Evolutionary conservation across 108 stramenopile species (phyloP).

Genomic region (Nitzschia sp.): DNA sequence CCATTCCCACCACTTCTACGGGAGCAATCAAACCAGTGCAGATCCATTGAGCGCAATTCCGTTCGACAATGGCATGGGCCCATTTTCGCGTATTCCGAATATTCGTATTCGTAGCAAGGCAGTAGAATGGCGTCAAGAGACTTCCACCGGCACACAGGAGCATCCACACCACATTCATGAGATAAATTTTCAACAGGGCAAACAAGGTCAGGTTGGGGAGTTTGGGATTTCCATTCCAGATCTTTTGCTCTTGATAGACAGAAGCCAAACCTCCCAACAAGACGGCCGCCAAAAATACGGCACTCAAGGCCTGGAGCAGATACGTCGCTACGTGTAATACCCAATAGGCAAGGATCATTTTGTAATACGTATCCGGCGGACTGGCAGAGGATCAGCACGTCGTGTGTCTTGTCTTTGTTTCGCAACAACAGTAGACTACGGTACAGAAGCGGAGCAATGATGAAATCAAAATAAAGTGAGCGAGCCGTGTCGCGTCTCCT

Average conservation of each 20-base stretch:
- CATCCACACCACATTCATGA: constrained; percentile 79
- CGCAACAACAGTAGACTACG: too few species aligned
- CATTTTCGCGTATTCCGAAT: constrained; percentile 31
- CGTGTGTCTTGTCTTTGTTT: too few species aligned
- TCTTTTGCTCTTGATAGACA: constrained; percentile 68
- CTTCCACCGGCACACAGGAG: constrained; percentile 45
- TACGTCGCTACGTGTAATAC: too few species aligned
- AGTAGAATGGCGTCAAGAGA: constrained; percentile 47
- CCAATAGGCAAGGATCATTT: too few species aligned
- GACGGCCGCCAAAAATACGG: constrained; percentile 4
- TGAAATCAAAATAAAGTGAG: too few species aligned
- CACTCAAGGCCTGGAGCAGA: neutral
- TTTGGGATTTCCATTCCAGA: constrained; percentile 60
- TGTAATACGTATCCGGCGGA: too few species aligned
- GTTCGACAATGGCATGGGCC: constrained; percentile 39
- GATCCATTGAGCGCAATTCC: constrained; percentile 29
- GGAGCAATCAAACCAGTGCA: constrained; percentile 40
- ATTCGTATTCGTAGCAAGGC: constrained; percentile 16
- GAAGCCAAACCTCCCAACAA: constrained; percentile 20
- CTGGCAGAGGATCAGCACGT: too few species aligned
- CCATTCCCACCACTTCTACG: constrained; percentile 55
- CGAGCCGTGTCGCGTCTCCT: too few species aligned
- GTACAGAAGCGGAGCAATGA: too few species aligned
- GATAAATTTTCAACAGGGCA: constrained; percentile 59
- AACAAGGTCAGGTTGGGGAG: constrained; percentile 56